phyloP scores from a whole-genome alignment of 306 rosid genomes.

The Corylus americana region DNA sequence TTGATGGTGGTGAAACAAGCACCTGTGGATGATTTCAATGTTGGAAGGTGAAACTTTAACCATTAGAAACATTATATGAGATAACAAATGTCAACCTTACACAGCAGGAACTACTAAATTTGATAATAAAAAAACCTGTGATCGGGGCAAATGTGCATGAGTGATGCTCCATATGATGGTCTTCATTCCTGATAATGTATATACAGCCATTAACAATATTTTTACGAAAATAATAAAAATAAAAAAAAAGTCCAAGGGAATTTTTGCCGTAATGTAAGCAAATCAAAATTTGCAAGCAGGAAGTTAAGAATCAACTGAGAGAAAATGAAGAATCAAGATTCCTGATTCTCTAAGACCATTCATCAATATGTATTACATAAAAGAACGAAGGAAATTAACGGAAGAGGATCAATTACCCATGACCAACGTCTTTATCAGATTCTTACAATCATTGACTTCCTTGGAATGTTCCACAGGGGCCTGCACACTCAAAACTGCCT shows the following conservation, averaged over 20 bases:
- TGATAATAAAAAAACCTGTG: constrained; percentile 67
- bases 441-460: constrained; percentile 95
- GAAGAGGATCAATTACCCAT: constrained; percentile 74
- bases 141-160: constrained; percentile 90
- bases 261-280: background rate
- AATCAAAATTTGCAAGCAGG: background rate
- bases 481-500: constrained; percentile 96
- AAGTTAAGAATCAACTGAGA: background rate
- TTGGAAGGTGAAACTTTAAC: constrained; percentile 50
- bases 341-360: background rate
- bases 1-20: constrained; percentile 77
- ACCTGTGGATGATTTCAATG: constrained; percentile 63
- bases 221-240: background rate
- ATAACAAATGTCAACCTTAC: constrained; percentile 24
- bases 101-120: constrained; percentile 15
- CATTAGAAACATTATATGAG: constrained; percentile 42
- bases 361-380: background rate
- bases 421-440: constrained; percentile 91
- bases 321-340: constrained; percentile 13
- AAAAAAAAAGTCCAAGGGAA: background rate
- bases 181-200: constrained; percentile 82
- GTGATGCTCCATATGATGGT: constrained; percentile 99
- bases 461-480: constrained; percentile 87
- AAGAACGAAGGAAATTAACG: constrained; percentile 11
- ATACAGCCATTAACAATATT: constrained; percentile 4